Percentiles rank a stretch among this genome's conserved stretches.
These are phyloP conservation scores for Trametopsis cervina DNA, from an alignment of 768 basidiomycete genomes.

Conservation along the genomic window DNA sequence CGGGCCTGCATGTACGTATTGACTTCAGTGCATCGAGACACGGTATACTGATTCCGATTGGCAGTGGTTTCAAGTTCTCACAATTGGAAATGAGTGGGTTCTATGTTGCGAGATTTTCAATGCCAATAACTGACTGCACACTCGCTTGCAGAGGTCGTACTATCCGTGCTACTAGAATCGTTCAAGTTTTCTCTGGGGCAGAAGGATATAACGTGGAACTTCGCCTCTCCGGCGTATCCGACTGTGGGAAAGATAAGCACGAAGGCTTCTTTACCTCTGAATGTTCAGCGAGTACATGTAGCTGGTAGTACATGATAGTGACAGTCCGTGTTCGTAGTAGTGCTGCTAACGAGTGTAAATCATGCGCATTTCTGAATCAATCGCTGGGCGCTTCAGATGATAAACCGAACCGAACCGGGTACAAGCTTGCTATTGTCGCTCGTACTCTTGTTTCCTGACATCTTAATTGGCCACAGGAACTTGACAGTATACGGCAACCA, in stretches of 20 bases:
- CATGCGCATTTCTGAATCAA: no score
- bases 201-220: conserved; percentile 24
- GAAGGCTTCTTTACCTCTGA: conserved; percentile 21
- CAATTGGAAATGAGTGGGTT: conserved; percentile 16
- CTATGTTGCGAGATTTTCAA: no score
- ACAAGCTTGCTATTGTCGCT: neutral
- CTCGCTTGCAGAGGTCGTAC: conserved; percentile 23
- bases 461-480: neutral
- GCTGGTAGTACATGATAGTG: no score
- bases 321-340: no score
- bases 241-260: conserved; percentile 14
- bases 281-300: conserved; percentile 11
- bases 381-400: neutral
- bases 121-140: no score
- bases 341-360: no score
- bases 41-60: no score
- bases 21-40: neutral
- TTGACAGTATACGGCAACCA: neutral
- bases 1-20: conserved; percentile 10
- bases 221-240: conserved; percentile 23
- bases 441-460: neutral
- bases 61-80: conserved; percentile 12
- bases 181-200: conserved; percentile 22
- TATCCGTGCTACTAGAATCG: conserved; percentile 19
- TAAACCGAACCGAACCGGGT: neutral